phyloP scores from a whole-genome alignment of 345 rosid genomes.

The Boechera retrofracta region DNA sequence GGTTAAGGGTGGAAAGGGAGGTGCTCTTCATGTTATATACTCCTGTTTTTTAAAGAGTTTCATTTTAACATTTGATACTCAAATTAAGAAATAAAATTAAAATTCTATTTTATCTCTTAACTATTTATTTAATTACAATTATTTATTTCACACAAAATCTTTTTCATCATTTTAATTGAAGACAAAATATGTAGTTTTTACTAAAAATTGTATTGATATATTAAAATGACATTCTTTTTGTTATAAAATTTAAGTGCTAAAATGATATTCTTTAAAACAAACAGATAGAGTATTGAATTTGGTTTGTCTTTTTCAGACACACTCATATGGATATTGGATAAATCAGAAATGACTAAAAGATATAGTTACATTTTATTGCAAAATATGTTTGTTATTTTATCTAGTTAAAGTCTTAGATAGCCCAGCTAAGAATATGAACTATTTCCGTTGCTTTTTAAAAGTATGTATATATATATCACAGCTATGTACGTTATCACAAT shows the following conservation, averaged over 20 bases:
- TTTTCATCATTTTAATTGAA: too few species aligned
- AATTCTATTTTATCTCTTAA: too few species aligned
- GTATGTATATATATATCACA: constrained; percentile 26
- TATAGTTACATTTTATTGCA: neutral
- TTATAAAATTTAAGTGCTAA: too few species aligned
- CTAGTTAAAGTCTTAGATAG: constrained; percentile 33
- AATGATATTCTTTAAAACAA: too few species aligned
- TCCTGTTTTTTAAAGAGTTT: too few species aligned
- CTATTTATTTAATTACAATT: too few species aligned
- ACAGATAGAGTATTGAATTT: neutral
- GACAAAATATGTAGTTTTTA: too few species aligned
- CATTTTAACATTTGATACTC: too few species aligned
- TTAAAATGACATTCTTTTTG: too few species aligned
- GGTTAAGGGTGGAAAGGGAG: neutral
- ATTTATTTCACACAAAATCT: too few species aligned
- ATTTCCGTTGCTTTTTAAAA: constrained; percentile 24
- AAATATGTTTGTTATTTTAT: neutral
- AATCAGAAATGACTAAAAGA: constrained; percentile 21
- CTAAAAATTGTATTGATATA: too few species aligned
- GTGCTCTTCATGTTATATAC: neutral
- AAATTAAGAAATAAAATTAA: too few species aligned
- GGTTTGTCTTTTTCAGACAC: constrained; percentile 40
- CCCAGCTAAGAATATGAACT: constrained; percentile 28
- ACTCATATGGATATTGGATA: constrained; percentile 16
- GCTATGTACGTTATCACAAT: constrained; percentile 42